These are phyloP conservation scores for Xerocomus minutiporus DNA, from an alignment of 1,284 basidiomycete species.

Conservation along the genomic window DNA sequence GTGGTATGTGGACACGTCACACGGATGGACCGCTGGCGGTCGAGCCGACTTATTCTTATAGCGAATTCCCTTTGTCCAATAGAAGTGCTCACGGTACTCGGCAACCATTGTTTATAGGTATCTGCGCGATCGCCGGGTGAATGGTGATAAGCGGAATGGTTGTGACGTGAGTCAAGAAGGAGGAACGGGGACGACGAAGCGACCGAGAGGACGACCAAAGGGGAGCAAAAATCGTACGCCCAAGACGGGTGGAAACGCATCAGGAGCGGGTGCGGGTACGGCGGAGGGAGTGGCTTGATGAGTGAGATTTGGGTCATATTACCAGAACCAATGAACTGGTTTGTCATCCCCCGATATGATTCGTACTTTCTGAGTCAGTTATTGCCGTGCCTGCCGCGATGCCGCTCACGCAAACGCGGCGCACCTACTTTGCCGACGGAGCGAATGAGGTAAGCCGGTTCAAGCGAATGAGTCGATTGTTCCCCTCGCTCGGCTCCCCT, in stretches of 20 bases:
- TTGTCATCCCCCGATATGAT: neutral
- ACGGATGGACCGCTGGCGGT: neutral
- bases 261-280: slow-evolving; percentile 5
- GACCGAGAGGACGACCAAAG: slow-evolving; percentile 50
- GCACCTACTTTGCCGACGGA: neutral
- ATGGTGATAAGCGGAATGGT: slow-evolving; percentile 30
- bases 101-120: slow-evolving; percentile 22
- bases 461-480: slow-evolving; percentile 3
- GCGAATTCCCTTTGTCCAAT: slow-evolving; percentile 3
- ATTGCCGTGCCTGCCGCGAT: neutral
- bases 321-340: neutral
- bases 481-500: slow-evolving; percentile 12
- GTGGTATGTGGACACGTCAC: neutral
- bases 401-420: neutral
- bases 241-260: slow-evolving; percentile 16
- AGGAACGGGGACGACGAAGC: slow-evolving; percentile 32
- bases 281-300: slow-evolving; percentile 10
- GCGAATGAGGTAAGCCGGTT: slow-evolving; percentile 9
- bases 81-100: slow-evolving; percentile 22
- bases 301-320: neutral
- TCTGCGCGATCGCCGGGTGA: slow-evolving; percentile 37
- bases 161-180: slow-evolving; percentile 26
- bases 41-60: slow-evolving; percentile 4
- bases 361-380: neutral
- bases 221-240: slow-evolving; percentile 30